Evolutionary conservation across 163 green algal species (phyloP).

Genomic region (Dunaliella salina): DNA sequence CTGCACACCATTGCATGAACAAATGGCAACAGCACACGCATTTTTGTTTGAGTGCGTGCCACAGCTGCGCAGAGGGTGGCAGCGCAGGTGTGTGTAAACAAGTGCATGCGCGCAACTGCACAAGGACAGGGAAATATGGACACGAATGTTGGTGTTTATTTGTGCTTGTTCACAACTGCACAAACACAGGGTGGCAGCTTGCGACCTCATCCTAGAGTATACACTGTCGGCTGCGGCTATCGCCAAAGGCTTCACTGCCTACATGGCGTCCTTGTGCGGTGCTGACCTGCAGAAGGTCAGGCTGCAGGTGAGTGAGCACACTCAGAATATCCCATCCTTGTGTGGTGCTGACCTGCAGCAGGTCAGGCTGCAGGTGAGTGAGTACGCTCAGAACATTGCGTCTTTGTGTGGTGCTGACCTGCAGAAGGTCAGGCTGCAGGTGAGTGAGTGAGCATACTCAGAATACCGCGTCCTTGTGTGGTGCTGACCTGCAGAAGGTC

Average conservation of each 20-base stretch:
- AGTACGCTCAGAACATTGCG: neutral
- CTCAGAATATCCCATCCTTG: slow-evolving; percentile 26
- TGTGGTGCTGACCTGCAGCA: slow-evolving; percentile 30
- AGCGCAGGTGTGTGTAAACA: too few relatives aligned
- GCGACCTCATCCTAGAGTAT: slow-evolving; percentile 73
- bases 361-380: slow-evolving; percentile 29
- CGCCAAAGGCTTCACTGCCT: slow-evolving; percentile 69
- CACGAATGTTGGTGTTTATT: too few relatives aligned
- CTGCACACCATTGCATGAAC: too few relatives aligned
- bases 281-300: slow-evolving; percentile 28
- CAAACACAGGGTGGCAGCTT: slow-evolving; percentile 54
- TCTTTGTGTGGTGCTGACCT: neutral
- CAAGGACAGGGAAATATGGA: too few relatives aligned
- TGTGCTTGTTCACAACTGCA: too few relatives aligned
- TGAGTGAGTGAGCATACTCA: too few relatives aligned
- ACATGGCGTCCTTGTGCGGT: slow-evolving; percentile 59
- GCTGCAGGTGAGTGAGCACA: slow-evolving; percentile 16
- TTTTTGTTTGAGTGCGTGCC: too few relatives aligned
- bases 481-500: slow-evolving; percentile 16
- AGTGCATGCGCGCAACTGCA: too few relatives aligned
- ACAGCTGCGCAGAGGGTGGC: too few relatives aligned
- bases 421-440: slow-evolving; percentile 42
- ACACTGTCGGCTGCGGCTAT: slow-evolving; percentile 65
- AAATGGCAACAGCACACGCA: too few relatives aligned
- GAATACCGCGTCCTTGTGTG: slow-evolving; percentile 61